Conservation (phyloP, 306 rosid genomes). For the Sphenostylis stenocarpa region DNA sequence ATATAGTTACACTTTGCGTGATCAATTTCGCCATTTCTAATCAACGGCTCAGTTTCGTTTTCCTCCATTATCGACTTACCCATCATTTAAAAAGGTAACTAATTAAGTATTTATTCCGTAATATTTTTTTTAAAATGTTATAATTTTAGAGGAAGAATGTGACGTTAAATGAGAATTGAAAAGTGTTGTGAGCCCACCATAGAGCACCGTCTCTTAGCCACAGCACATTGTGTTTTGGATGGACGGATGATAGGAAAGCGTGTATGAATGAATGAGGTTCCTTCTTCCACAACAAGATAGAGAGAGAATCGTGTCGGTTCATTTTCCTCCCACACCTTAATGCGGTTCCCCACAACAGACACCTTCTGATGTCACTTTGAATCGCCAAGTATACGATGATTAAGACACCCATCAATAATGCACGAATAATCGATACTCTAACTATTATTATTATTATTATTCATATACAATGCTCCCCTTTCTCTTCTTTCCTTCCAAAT, state of each 20-base stretch:
- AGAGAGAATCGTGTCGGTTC: background rate
- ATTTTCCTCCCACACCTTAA: background rate
- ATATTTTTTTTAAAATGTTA: too few relatives aligned
- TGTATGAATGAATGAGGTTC: too few relatives aligned
- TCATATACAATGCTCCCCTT: background rate
- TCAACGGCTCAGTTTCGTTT: background rate
- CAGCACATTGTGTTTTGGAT: background rate
- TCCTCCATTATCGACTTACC: background rate
- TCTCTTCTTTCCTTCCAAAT: too few relatives aligned
- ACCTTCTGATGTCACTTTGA: background rate
- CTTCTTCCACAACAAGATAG: too few relatives aligned
- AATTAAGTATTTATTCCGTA: too few relatives aligned
- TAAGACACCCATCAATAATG: background rate
- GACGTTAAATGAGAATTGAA: too few relatives aligned
- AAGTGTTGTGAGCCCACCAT: background rate
- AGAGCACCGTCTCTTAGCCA: background rate
- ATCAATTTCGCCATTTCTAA: background rate
- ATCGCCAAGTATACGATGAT: constrained; percentile 1
- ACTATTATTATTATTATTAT: background rate
- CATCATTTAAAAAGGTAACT: too few relatives aligned
- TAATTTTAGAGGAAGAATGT: too few relatives aligned
- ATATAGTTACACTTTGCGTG: background rate
- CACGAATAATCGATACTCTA: background rate
- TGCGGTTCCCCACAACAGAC: background rate
- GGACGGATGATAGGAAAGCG: too few relatives aligned